These are phyloP conservation scores for Apiospora aurea DNA, from an alignment of 2,329 filamentous ascomycete species.

Conservation along the genomic window DNA sequence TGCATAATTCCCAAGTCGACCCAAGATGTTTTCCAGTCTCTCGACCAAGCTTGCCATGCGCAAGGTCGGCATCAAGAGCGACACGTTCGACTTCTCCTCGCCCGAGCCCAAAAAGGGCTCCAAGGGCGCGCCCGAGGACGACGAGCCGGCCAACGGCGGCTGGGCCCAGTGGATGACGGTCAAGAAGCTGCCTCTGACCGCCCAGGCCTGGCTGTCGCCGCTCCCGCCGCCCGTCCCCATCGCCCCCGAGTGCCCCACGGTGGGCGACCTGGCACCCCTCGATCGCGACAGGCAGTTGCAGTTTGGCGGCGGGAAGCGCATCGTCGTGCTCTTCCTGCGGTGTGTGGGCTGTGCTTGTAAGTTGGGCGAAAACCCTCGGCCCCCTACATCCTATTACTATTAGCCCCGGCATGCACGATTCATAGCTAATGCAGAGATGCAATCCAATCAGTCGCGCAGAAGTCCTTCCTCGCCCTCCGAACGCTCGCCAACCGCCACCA, in stretches of 20 bases:
- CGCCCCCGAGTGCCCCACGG: slow-evolving; percentile 50
- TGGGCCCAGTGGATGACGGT: slow-evolving; percentile 56
- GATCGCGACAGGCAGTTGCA: slow-evolving; percentile 54
- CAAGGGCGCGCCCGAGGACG: slow-evolving; percentile 41
- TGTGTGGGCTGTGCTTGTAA: slow-evolving; percentile 64
- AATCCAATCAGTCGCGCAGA: slow-evolving; percentile 56
- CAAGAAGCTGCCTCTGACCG: slow-evolving; percentile 57
- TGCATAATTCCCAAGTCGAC: background rate
- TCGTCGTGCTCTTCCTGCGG: slow-evolving; percentile 59
- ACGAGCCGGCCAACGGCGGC: slow-evolving; percentile 36
- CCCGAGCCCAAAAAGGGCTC: slow-evolving; percentile 39
- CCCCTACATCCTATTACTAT: no score
- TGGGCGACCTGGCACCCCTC: slow-evolving; percentile 56
- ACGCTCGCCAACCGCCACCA: slow-evolving; percentile 60
- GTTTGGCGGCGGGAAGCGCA: slow-evolving; percentile 52
- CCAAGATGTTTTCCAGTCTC: slow-evolving; percentile 60
- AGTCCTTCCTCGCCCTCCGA: slow-evolving; percentile 63
- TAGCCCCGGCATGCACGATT: no score
- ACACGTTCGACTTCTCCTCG: slow-evolving; percentile 54
- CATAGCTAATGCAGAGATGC: slow-evolving; percentile 16
- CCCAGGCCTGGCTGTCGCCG: slow-evolving; percentile 61
- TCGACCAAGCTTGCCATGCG: slow-evolving; percentile 65
- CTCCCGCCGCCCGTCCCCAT: slow-evolving; percentile 58
- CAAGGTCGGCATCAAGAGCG: slow-evolving; percentile 61
- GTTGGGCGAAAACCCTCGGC: slow-evolving; percentile 29